Base-by-base conservation (phyloP, 768 basidiomycete genomes). In the Podaxis sp. region DNA sequence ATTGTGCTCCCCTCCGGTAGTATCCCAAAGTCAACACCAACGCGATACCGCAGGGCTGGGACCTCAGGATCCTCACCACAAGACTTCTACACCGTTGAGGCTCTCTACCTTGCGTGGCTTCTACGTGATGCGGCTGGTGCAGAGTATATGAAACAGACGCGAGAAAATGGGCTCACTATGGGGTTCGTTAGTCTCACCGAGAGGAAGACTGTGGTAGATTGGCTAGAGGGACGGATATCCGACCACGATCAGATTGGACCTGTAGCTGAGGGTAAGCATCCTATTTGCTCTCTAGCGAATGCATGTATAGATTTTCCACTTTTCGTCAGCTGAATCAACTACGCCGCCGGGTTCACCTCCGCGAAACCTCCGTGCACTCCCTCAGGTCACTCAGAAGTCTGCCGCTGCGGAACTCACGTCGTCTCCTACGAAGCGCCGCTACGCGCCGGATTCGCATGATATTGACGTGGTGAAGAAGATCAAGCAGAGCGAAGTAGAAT, bases 181-280 rank as follows among this genome's bases (percentile, higher is more conserved):
- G 89, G 89, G 0, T 83, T 94, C 71, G 93, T 98, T 42, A 88
- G 90, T 67, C 86, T 94, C 38, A 93, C 93, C 2, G 95, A 97
- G 75, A 80, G 95, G 65, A 93, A 92, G 77, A 81, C 81, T 51
- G 87, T 96, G 0, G 86, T 93, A 39, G 95, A 96, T 57, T 98
- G 91, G 87, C 72, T 98, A 49, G 86, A 90, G 68, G 87, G 91
- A 39, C 81, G 77, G 68, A 71, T 74, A 12, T 63, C 71, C 4
- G 78, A 82, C 49, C 80, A 84, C 52, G 81, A 82, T n/a, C 78
- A 82, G 26, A 78, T 87, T 65, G 76, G 82, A 53, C 77, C 82
- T 33, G 72, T 83, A 57, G 40, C 69, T 64, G 76, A 56, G 57
- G 54, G 61, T 63, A 84, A 84, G 64, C 68, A 81, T 74, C 22